phyloP scores from a whole-genome alignment of 1,139 yeast species.

The Scheffersomyces cryptocercus region DNA sequence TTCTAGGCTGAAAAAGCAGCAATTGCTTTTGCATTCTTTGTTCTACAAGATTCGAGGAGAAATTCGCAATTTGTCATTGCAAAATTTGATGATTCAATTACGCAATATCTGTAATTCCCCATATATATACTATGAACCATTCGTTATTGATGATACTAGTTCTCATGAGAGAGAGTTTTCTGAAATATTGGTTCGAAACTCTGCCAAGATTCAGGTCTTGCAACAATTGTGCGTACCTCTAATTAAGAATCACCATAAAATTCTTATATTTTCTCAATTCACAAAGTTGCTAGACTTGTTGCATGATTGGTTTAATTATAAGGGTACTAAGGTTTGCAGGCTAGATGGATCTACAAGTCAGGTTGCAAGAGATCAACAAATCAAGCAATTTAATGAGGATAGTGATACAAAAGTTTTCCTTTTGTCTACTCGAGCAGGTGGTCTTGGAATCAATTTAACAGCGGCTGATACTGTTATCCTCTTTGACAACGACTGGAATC shows the following conservation, averaged over 20 bases:
- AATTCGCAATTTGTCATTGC: conserved; percentile 38
- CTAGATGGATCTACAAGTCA: conserved; percentile 78
- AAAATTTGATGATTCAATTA: conserved; percentile 77
- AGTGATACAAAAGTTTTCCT: conserved; percentile 53
- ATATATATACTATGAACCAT: conserved; percentile 79
- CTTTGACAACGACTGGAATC: conserved; percentile 96
- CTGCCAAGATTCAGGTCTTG: conserved; percentile 72
- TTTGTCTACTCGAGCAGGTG: conserved; percentile 91
- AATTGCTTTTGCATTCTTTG: conserved; percentile 16
- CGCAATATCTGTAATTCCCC: conserved; percentile 87
- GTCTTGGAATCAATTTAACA: conserved; percentile 83
- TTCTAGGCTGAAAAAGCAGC: conserved; percentile 13
- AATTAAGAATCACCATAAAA: conserved; percentile 52
- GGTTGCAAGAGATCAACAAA: conserved; percentile 63
- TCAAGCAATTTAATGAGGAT: conserved; percentile 50
- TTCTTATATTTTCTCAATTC: conserved; percentile 82
- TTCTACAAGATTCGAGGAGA: conserved; percentile 19
- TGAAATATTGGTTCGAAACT: conserved; percentile 40
- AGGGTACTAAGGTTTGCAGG: conserved; percentile 50
- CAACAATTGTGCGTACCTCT: conserved; percentile 59
- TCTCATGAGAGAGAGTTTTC: conserved; percentile 26
- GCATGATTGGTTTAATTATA: conserved; percentile 57
- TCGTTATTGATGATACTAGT: conserved; percentile 38
- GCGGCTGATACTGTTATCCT: conserved; percentile 88
- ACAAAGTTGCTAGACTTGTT: conserved; percentile 74